Evolutionary conservation across 1,284 basidiomycete species (phyloP).

Genomic region (Exobasidium cylindrosporum): DNA sequence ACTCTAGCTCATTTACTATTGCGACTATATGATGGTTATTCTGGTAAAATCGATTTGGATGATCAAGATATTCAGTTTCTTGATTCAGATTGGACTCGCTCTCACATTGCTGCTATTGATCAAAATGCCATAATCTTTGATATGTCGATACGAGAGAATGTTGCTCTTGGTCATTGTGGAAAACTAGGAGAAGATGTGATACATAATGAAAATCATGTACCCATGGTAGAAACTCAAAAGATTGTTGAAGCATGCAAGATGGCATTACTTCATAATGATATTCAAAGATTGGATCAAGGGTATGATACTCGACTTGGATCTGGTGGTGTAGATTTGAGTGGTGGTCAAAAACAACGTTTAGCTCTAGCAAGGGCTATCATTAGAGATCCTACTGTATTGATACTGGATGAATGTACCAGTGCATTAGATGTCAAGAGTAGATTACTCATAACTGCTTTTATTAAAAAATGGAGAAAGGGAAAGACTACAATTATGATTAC

Average conservation of each 20-base stretch:
- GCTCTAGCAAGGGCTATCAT: slow-evolving; percentile 85
- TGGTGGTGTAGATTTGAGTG: slow-evolving; percentile 74
- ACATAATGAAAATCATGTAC: slow-evolving; percentile 45
- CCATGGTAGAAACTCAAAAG: slow-evolving; percentile 65
- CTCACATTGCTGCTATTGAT: slow-evolving; percentile 73
- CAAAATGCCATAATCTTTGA: slow-evolving; percentile 78
- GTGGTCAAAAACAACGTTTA: slow-evolving; percentile 88
- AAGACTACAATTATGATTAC: slow-evolving; percentile 94
- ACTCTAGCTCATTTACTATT: slow-evolving; percentile 80
- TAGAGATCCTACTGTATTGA: slow-evolving; percentile 81
- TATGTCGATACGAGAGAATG: slow-evolving; percentile 80
- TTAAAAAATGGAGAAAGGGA: slow-evolving; percentile 76
- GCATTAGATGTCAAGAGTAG: slow-evolving; percentile 87
- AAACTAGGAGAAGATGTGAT: slow-evolving; percentile 44
- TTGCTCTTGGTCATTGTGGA: slow-evolving; percentile 71
- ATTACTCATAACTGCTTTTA: slow-evolving; percentile 80
- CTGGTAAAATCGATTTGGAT: slow-evolving; percentile 68
- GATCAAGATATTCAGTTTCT: slow-evolving; percentile 71
- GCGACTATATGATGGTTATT: slow-evolving; percentile 65
- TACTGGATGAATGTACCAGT: slow-evolving; percentile 94
- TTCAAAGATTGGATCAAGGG: slow-evolving; percentile 74
- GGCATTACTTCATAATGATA: slow-evolving; percentile 83
- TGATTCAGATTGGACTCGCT: slow-evolving; percentile 70
- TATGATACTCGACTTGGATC: slow-evolving; percentile 76
- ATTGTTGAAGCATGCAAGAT: slow-evolving; percentile 78